Base-by-base conservation (phyloP, 1,284 basidiomycete species). In the Leucoagaricus sp. region DNA sequence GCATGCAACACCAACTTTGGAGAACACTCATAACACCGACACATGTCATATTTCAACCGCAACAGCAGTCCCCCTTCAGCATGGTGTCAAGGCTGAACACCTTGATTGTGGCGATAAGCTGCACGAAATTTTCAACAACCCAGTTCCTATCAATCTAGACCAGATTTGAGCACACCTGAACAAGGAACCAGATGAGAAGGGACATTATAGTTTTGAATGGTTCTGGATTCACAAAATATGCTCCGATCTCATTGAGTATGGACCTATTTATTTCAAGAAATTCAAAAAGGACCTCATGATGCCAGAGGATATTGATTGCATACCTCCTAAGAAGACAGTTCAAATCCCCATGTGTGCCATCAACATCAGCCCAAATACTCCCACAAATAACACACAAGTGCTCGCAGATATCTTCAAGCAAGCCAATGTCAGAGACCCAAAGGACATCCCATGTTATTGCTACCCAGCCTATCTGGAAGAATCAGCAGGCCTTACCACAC, bases 11-110 rank as follows among this genome's bases (percentile, higher is more conserved):
- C 62, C 64, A 0, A 63, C 63, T 0, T 51, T 65, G 1, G 65
- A 72, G 26, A 67, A 70, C 1, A 58, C 60, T n/a, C 49, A 25
- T 0, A 59, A 65, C 0, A 28, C 13, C 4, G 61, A 58, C 0
- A 53, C 75, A 0, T 59, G 60, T 6, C 71, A 73, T 25, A 50
- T 72, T 3, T 74, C 72, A 0, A 67, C 72, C 0, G 71, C 58
- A 0, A 57, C 65, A 0, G 21, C 69, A 0, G 52, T 73, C 28
- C 65, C 55, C 0, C 48, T 72, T 0, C 19, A 58, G 7, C 65
- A 69, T 49, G 61, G 61, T 7, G 59, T 69, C 1, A 60, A 52
- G 2, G 0, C 4, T 0, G 53, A 69, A 0, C 62, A 68, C 23
- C 57, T 77, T 9, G 25, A 53, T 2, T 72, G 64, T 41, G 63